Conservation (phyloP, 164 flowering plant genomes). For the Dillenia turbinata region DNA sequence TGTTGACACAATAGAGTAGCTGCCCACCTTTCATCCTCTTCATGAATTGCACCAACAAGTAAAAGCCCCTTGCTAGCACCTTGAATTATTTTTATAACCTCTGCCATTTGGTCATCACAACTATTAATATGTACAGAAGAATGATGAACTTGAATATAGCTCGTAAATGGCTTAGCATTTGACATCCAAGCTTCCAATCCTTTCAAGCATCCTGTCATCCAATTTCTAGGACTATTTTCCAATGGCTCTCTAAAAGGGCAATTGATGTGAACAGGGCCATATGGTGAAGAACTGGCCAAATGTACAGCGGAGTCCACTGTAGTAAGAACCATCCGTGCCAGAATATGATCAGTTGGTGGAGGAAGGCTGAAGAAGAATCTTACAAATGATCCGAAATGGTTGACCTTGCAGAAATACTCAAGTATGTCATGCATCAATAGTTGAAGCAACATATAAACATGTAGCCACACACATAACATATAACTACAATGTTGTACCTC, state of each 20-base stretch:
- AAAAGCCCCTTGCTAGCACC: constrained; percentile 61
- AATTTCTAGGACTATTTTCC: constrained; percentile 48
- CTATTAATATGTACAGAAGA: constrained; percentile 18
- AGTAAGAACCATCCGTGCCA: constrained; percentile 82
- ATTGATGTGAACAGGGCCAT: constrained; percentile 90
- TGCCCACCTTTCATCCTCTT: constrained; percentile 93
- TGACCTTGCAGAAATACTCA: constrained; percentile 39
- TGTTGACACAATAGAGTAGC: constrained; percentile 72
- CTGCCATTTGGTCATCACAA: constrained; percentile 30
- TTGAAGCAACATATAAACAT: too few relatives aligned
- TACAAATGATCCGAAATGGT: constrained; percentile 82
- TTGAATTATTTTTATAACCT: constrained; percentile 52
- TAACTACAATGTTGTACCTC: too few relatives aligned
- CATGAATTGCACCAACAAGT: constrained; percentile 60
- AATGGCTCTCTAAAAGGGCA: constrained; percentile 90
- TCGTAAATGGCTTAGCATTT: constrained; percentile 62
- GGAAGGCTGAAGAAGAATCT: constrained; percentile 84
- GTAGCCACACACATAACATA: too few relatives aligned
- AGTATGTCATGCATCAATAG: not conserved
- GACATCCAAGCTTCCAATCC: constrained; percentile 73
- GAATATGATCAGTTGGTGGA: constrained; percentile 70
- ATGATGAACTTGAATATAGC: constrained; percentile 41
- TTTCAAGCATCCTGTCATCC: constrained; percentile 55
- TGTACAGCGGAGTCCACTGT: constrained; percentile 85
- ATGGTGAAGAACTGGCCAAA: constrained; percentile 60